These are phyloP conservation scores for Cercospora sesami DNA, from an alignment of 2,329 filamentous ascomycete species.

Conservation along the genomic window DNA sequence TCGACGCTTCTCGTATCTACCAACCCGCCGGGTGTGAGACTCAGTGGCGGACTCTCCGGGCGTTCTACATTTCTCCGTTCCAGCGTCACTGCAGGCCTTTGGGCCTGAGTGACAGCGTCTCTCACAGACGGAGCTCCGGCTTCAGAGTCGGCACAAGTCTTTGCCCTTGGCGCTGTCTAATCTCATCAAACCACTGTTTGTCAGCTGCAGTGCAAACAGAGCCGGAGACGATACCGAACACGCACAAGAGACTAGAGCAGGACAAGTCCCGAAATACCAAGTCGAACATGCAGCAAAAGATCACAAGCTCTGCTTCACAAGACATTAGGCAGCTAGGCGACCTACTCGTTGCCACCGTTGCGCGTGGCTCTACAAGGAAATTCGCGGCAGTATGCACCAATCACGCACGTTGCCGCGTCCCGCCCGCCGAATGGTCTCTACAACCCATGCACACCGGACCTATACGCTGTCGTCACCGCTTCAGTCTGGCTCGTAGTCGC, in stretches of 20 bases:
- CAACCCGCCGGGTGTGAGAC: neutral
- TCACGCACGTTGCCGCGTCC: neutral
- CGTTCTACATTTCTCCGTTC: neutral
- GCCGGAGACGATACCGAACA: neutral
- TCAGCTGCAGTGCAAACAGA: neutral
- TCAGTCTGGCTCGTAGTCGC: neutral
- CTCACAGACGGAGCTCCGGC: neutral
- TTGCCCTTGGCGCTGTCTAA: neutral
- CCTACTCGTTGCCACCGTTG: neutral
- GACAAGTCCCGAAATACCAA: neutral
- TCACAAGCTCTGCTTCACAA: neutral
- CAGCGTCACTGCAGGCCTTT: neutral
- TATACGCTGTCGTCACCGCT: neutral
- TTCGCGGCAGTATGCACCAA: neutral
- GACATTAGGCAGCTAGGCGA: neutral
- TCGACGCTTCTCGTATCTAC: neutral
- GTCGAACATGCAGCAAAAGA: neutral
- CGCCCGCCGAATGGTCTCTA: neutral
- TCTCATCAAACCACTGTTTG: neutral
- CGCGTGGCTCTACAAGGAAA: neutral
- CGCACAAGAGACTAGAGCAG: neutral
- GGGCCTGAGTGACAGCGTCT: neutral
- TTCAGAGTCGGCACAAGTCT: neutral
- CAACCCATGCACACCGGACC: neutral
- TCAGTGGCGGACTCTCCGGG: neutral